These are phyloP conservation scores for Talaromyces piceae DNA, from an alignment of 2,329 filamentous ascomycete genomes.

Conservation along the genomic window DNA sequence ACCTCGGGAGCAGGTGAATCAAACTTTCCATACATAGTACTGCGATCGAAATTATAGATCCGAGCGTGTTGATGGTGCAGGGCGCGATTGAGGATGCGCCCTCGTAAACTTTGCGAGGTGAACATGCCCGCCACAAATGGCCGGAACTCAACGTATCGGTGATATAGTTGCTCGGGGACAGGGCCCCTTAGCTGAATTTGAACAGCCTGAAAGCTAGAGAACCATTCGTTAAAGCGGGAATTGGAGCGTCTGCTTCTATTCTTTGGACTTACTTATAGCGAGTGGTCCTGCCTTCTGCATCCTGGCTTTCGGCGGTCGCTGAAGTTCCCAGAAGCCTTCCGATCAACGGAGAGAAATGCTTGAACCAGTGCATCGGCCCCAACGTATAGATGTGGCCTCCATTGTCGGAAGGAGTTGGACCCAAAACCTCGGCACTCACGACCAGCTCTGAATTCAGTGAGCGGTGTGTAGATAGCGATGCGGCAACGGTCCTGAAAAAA, in stretches of 20 bases:
- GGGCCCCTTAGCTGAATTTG: slow-evolving; percentile 83
- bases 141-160: slow-evolving; percentile 87
- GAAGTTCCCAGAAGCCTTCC: slow-evolving; percentile 70
- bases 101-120: slow-evolving; percentile 65
- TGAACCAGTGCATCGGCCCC: slow-evolving; percentile 67
- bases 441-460: slow-evolving; percentile 62
- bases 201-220: slow-evolving; percentile 75
- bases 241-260: background rate
- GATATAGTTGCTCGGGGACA: slow-evolving; percentile 71
- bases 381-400: slow-evolving; percentile 68
- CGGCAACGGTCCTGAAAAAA: slow-evolving; percentile 60
- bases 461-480: slow-evolving; percentile 57
- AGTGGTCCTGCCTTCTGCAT: slow-evolving; percentile 50
- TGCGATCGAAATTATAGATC: slow-evolving; percentile 79
- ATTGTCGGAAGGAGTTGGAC: slow-evolving; percentile 59
- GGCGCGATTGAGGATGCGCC: slow-evolving; percentile 72
- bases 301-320: slow-evolving; percentile 52
- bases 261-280: slow-evolving; percentile 64
- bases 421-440: slow-evolving; percentile 71
- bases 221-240: slow-evolving; percentile 1
- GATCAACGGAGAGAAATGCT: slow-evolving; percentile 83
- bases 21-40: slow-evolving; percentile 66
- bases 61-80: slow-evolving; percentile 84
- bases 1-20: slow-evolving; percentile 61
- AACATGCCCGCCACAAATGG: slow-evolving; percentile 90